Percentiles rank a stretch among this genome's conserved stretches.
These are phyloP conservation scores for Setomelanomma holmii DNA, from an alignment of 2,329 filamentous ascomycete genomes.

Conservation along the genomic window DNA sequence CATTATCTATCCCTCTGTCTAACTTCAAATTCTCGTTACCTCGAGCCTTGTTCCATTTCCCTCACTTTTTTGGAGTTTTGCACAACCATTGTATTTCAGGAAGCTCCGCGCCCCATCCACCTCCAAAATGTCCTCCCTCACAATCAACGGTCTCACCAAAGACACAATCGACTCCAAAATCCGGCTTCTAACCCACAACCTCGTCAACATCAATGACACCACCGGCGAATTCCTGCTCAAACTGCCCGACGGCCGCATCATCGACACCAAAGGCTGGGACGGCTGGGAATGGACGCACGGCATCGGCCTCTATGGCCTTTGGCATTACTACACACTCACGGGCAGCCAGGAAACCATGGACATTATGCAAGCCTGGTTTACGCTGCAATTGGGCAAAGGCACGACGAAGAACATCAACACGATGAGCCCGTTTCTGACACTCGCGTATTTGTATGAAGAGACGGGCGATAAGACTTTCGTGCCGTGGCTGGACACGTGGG, in stretches of 20 bases:
- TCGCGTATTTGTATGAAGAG: constrained; percentile 80
- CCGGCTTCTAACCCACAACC: constrained; percentile 71
- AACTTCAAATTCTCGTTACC: no score
- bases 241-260: constrained; percentile 74
- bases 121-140: constrained; percentile 49
- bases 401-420: constrained; percentile 89
- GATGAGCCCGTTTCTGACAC: constrained; percentile 78
- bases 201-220: constrained; percentile 78
- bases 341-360: constrained; percentile 65
- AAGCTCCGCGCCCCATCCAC: background rate
- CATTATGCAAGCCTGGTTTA: constrained; percentile 78
- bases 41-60: no score
- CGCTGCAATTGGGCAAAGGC: constrained; percentile 70
- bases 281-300: constrained; percentile 87
- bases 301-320: constrained; percentile 80
- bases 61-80: background rate
- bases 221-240: constrained; percentile 76
- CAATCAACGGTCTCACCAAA: constrained; percentile 50
- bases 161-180: constrained; percentile 63
- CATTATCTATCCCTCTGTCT: background rate
- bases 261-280: constrained; percentile 85
- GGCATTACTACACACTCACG: constrained; percentile 80
- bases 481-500: constrained; percentile 82
- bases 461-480: constrained; percentile 72
- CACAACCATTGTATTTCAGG: background rate